Conservation (phyloP, 768 basidiomycete genomes). For the Boletus rex-veris region DNA sequence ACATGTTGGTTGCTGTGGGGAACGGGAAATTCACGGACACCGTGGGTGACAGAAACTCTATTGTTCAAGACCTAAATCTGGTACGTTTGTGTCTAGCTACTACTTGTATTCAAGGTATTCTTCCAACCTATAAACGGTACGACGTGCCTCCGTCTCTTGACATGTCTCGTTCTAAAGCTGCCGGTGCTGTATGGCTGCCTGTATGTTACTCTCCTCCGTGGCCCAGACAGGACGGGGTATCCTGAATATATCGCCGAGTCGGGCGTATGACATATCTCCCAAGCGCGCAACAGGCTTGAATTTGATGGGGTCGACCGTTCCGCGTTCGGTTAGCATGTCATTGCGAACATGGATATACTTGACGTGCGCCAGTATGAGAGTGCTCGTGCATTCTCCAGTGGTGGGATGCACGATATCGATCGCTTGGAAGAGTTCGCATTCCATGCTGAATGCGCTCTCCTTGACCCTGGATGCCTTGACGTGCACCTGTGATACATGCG, state of each 20-base stretch:
- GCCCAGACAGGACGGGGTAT: constrained; percentile 23
- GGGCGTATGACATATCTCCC: constrained; percentile 39
- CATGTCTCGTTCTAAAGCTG: neutral
- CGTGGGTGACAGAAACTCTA: no score
- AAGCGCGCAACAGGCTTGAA: constrained; percentile 35
- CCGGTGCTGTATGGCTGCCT: neutral
- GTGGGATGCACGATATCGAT: constrained; percentile 36
- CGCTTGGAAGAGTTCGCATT: constrained; percentile 36
- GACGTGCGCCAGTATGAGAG: constrained; percentile 39
- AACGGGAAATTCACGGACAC: no score
- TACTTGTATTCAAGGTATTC: no score
- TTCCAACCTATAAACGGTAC: no score
- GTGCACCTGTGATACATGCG: constrained; percentile 23
- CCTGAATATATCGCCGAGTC: constrained; percentile 29
- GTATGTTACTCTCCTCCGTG: constrained; percentile 11
- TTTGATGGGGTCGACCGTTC: constrained; percentile 35
- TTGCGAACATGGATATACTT: constrained; percentile 44
- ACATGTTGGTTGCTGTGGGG: no score
- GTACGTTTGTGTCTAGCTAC: no score
- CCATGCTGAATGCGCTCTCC: no score
- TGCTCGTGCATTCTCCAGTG: constrained; percentile 25
- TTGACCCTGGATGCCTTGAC: constrained; percentile 41
- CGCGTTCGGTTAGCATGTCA: constrained; percentile 37
- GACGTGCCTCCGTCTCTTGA: no score
- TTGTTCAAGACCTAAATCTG: no score